These are phyloP conservation scores for Hypoxylon sp. DNA, from an alignment of 2,329 filamentous ascomycete species.

Conservation along the genomic window DNA sequence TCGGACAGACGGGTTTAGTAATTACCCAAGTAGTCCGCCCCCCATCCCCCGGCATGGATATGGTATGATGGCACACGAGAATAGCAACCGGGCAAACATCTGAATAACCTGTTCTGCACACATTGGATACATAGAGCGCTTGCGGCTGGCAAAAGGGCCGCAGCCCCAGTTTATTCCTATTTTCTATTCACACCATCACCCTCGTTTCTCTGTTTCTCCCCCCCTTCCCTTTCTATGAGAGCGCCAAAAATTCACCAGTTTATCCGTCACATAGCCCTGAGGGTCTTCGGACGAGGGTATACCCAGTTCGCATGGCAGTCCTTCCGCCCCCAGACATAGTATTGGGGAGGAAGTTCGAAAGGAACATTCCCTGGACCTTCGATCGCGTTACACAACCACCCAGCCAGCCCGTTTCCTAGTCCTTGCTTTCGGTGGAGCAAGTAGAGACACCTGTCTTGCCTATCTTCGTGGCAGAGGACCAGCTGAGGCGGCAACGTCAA, in stretches of 20 bases:
- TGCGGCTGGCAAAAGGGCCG: neutral
- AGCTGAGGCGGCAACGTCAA: conserved; percentile 32
- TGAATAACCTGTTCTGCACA: neutral
- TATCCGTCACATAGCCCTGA: neutral
- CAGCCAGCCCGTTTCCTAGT: neutral
- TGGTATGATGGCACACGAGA: neutral
- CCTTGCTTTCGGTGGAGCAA: neutral
- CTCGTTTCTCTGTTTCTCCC: neutral
- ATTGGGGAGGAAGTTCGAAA: neutral
- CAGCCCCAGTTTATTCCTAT: neutral
- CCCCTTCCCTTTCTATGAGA: neutral
- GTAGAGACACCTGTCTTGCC: neutral
- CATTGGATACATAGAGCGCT: neutral
- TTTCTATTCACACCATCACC: neutral
- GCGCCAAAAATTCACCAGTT: neutral
- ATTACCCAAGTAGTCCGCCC: no score
- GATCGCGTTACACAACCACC: conserved; percentile 22
- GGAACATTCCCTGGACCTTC: conserved; percentile 28
- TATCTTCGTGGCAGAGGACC: neutral
- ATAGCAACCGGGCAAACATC: neutral
- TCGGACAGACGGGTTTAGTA: neutral
- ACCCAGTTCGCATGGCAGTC: neutral
- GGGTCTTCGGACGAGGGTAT: neutral
- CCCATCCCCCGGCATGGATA: no score
- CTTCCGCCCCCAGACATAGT: neutral